Conservation (phyloP, 305 asterid genomes). For the Nicotiana rustica region DNA sequence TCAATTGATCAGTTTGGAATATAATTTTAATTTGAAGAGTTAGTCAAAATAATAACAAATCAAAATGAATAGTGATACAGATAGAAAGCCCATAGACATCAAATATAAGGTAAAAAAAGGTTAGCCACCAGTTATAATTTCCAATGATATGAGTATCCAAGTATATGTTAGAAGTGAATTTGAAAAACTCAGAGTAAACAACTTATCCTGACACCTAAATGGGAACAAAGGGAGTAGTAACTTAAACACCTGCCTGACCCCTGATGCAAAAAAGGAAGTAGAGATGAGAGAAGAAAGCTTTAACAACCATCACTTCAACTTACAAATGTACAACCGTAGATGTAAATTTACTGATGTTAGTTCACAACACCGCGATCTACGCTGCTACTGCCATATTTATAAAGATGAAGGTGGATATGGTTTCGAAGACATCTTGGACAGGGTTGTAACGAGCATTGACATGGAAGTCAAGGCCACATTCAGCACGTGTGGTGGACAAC, state of each 20-base stretch:
- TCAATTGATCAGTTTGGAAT: too few relatives aligned
- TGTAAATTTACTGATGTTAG: neutral
- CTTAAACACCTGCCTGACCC: neutral
- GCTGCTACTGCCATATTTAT: conserved; percentile 34
- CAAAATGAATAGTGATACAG: too few relatives aligned
- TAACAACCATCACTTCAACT: neutral
- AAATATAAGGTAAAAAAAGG: too few relatives aligned
- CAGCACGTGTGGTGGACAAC: conserved; percentile 57
- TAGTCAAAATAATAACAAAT: too few relatives aligned
- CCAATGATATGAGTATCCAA: too few relatives aligned
- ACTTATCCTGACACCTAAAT: too few relatives aligned
- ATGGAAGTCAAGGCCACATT: conserved; percentile 54
- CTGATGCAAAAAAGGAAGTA: neutral
- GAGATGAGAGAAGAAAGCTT: neutral
- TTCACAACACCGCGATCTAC: neutral
- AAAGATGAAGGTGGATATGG: conserved; percentile 46
- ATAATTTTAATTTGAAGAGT: too few relatives aligned
- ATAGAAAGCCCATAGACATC: too few relatives aligned
- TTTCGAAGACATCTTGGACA: conserved; percentile 48
- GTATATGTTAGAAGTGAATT: too few relatives aligned
- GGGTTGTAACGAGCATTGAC: conserved; percentile 47
- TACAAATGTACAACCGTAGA: neutral
- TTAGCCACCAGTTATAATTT: too few relatives aligned
- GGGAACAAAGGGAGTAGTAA: too few relatives aligned
- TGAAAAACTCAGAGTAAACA: too few relatives aligned